Evolutionary conservation across 2,329 filamentous ascomycete genomes (phyloP), one percentile per base, ranked within the genome.

Genomic region (Penicillium paneum): DNA sequence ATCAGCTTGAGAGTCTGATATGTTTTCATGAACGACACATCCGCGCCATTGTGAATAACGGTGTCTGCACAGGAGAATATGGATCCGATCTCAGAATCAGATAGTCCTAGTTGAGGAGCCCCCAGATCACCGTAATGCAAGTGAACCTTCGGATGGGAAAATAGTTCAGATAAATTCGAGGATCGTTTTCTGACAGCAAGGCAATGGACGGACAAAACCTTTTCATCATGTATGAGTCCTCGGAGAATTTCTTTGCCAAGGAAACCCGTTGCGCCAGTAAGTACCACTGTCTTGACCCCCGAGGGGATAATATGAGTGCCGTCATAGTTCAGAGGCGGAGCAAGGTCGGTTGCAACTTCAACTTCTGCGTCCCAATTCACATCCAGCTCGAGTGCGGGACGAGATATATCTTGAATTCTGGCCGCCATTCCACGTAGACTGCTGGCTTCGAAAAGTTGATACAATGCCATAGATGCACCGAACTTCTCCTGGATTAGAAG

Each of bases 21-120:
- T 42, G 53, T 64, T 21, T 71, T 65, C 62, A 63, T 65, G 55
- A 68, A 71, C 10, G 62, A 66, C 0, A 64, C 59, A 48, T 67
- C 62, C 1, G 66, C 66, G 5, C 60, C 65, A 45, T 63, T 66
- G 54, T 67, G 66, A 19, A 68, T 58, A 26, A 67, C 53, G 1
- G 60, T 41, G 36, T 64, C 67, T n/a, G 57, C 57, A 12, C 19
- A 28, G n/a, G 36, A 34, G 29, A 64, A 64, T n/a, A 64, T 58
- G 4, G 52, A 52, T 15, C 5, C 15, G 29, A 53, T 49, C 2
- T 63, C 61, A 3, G 35, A 21, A 4, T 57, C 44, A 3, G 55
- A 55, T 8, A 64, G 51, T 12, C 62, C 61, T 7, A 64, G 31
- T 10, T 29, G 51, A 41, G 57, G 38, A 4, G 55, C 45, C 0